Conservation (phyloP, 371 early-diverging fungal species). For the Mucor mucedo region DNA sequence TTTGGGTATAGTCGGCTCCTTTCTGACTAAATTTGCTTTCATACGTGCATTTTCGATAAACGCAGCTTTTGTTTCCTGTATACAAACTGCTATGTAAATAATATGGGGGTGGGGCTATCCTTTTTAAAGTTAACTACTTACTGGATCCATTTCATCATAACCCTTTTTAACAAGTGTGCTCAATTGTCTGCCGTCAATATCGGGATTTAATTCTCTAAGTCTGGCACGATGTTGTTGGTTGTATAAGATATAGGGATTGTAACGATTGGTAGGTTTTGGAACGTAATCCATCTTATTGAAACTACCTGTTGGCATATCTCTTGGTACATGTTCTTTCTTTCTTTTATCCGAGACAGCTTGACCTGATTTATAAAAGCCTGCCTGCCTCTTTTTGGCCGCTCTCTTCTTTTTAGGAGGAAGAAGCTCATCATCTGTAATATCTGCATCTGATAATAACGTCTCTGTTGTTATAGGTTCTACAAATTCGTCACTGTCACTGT, state of each 20-base stretch:
- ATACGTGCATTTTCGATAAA: neutral
- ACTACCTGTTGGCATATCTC: neutral
- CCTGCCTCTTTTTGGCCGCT: too few species aligned
- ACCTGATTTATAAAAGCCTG: too few species aligned
- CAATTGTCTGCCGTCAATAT: neutral
- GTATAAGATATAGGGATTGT: constrained; percentile 31
- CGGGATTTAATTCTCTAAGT: constrained; percentile 2
- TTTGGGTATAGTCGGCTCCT: neutral
- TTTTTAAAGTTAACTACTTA: neutral
- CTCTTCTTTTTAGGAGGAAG: too few species aligned
- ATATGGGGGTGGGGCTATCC: neutral
- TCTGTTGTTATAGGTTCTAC: too few species aligned
- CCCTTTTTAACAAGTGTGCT: neutral
- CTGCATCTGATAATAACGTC: too few species aligned
- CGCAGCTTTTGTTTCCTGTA: neutral
- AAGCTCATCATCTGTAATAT: too few species aligned
- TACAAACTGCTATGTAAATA: neutral
- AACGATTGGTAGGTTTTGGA: constrained; percentile 22
- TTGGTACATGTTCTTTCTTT: neutral
- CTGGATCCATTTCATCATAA: neutral
- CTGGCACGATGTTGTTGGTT: constrained; percentile 22
- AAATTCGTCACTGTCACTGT: too few species aligned
- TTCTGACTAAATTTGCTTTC: neutral
- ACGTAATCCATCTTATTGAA: neutral
- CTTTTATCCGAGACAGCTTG: too few species aligned